Base-by-base conservation (phyloP, 768 basidiomycete species). In the Russula dissimulans region DNA sequence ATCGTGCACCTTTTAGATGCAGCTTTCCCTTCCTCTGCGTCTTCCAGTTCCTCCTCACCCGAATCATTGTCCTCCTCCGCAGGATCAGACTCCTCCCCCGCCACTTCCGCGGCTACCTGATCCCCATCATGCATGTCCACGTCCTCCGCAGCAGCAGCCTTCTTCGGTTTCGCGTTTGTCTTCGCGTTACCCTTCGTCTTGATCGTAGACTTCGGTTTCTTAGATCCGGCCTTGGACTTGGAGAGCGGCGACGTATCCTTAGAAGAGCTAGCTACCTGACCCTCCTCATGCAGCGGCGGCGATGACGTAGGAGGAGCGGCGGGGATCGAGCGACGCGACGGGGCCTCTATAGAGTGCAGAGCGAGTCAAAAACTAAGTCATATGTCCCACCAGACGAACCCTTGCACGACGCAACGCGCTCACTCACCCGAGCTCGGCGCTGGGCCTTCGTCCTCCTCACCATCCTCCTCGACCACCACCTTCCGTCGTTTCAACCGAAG, bases 1-100 rank as follows among this genome's bases (percentile, higher is more conserved):
- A 26, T 26, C 39, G 57, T 77, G 54, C 64, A 89, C 92, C 77
- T 83, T 68, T 89, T 87, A 0, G 84, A 82, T 3, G 85, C 83
- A n/a, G 73, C 74, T 17, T 77, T 77, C 26, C 74, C 79, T 18
- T 77, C 79, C 18, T 78, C 77, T 31, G 26, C 61, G 0, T 75
- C 75, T 3, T 72, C 73, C 43, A 70, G 68, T 29, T 75, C 77
- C 14, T 76, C 77, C 60, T 78, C 78, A 11, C 69, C 75, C 48
- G 76, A 76, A 42, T 66, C 71, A 47, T 65, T 70, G 1, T 68
- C 65, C 61, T 69, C 73, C 52, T 69, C 76, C 34, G 39, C 52
- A 38, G 58, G 57, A 32, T 52, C 48, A 34, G 43, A 44, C 44
- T 32, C 58, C 22, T 75, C 74, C 43, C 71, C 71, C 29, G 61